phyloP scores from a whole-genome alignment of 805 yeast genomes.

The Wickerhamiella nectarea region DNA sequence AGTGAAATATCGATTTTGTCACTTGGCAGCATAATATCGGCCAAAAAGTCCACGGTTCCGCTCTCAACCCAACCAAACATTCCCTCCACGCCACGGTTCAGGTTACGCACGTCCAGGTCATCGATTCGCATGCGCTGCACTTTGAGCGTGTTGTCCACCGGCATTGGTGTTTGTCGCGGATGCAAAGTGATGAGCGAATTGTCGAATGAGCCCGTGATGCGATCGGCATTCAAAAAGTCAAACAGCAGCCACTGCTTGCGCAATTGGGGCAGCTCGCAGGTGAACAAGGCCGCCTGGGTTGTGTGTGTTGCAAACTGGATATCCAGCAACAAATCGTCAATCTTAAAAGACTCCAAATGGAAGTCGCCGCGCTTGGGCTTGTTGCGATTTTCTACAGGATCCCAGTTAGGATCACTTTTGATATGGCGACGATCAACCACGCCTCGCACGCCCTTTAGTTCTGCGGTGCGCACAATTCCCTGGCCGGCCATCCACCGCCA shows the following conservation, averaged over 20 bases:
- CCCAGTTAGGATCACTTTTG: slow-evolving; percentile 66
- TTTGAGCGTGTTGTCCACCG: slow-evolving; percentile 16
- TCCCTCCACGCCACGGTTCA: slow-evolving; percentile 75
- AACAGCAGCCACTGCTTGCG: slow-evolving; percentile 89
- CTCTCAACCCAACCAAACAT: slow-evolving; percentile 95
- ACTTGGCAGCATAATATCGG: slow-evolving; percentile 74
- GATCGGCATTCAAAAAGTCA: slow-evolving; percentile 72
- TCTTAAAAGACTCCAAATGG: slow-evolving; percentile 67
- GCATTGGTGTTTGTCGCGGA: slow-evolving; percentile 41
- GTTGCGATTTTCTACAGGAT: slow-evolving; percentile 65
- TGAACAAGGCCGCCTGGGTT: slow-evolving; percentile 45
- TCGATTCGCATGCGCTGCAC: slow-evolving; percentile 73
- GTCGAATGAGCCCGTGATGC: slow-evolving; percentile 83
- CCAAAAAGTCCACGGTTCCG: slow-evolving; percentile 87
- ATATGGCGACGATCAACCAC: slow-evolving; percentile 86
- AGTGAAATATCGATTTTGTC: slow-evolving; percentile 39
- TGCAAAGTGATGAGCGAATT: slow-evolving; percentile 87
- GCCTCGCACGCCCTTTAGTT: slow-evolving; percentile 77
- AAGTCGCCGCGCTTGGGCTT: slow-evolving; percentile 76
- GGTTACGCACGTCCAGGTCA: slow-evolving; percentile 71
- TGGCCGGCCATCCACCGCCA: slow-evolving; percentile 79
- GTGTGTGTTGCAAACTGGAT: slow-evolving; percentile 57
- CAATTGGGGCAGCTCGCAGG: slow-evolving; percentile 63
- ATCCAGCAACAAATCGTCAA: slow-evolving; percentile 77
- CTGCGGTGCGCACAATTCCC: slow-evolving; percentile 72